A percentile compares a stretch with the other conserved stretches of the same genome.
Evolutionary conservation across 2,329 filamentous ascomycete species (phyloP).

Genomic region (Epichloe sylvatica): DNA sequence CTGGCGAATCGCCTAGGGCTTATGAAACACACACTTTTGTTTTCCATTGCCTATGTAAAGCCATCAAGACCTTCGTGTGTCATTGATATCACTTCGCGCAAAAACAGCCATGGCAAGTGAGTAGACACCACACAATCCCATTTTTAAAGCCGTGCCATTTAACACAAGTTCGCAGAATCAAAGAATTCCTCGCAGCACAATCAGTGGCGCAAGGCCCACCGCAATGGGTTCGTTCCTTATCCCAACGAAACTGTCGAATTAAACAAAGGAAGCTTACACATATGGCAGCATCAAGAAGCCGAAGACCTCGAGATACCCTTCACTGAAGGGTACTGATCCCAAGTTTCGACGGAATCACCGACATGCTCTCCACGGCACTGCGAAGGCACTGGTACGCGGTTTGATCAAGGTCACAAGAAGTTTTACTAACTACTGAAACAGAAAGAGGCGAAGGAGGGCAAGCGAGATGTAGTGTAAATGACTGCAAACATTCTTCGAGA

Average conservation of each 20-base stretch:
- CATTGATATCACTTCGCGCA: constrained; percentile 1
- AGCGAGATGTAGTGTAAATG: constrained; percentile 66
- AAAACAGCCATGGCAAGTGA: constrained; percentile 7
- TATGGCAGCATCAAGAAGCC: constrained; percentile 95
- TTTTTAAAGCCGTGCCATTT: neutral
- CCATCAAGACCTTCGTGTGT: neutral
- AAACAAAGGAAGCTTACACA: constrained; percentile 6
- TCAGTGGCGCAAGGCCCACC: constrained; percentile 96
- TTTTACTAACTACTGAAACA: constrained; percentile 30
- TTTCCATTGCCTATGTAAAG: neutral
- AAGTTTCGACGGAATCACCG: constrained; percentile 99
- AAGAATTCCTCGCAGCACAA: constrained; percentile 99
- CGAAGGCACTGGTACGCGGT: constrained; percentile 80
- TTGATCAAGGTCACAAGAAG: neutral
- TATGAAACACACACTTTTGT: constrained; percentile 6
- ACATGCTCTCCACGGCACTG: constrained; percentile 98
- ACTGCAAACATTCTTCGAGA: neutral
- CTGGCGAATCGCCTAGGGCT: constrained; percentile 12
- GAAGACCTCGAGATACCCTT: constrained; percentile 97
- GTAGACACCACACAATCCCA: neutral
- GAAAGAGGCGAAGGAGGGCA: constrained; percentile 98
- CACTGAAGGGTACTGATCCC: constrained; percentile 95
- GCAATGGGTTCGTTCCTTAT: constrained; percentile 69
- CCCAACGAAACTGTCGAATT: neutral
- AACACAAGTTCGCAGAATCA: constrained; percentile 52